Evolutionary conservation across 208 protist genomes (phyloP).

Genomic region (Acanthamoeba healyi): DNA sequence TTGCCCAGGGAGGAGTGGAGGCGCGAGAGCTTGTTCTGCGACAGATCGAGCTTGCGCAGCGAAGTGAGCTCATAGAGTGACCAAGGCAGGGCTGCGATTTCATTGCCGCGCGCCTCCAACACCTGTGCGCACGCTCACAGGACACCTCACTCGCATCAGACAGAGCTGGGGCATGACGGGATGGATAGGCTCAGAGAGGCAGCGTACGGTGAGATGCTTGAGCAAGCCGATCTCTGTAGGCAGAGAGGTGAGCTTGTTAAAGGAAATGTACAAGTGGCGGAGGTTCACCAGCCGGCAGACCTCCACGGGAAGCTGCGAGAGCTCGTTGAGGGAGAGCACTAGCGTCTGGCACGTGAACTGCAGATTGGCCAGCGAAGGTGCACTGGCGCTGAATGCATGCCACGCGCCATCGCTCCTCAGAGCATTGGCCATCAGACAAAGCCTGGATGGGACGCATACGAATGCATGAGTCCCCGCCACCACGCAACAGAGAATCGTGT

Average conservation of each 20-base stretch:
- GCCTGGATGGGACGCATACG: background rate
- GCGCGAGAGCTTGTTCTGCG: conserved; percentile 3
- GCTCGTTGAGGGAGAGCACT: conserved; percentile 29
- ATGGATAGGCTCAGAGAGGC: background rate
- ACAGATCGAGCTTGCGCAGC: background rate
- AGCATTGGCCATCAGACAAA: background rate
- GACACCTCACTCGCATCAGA: too few species aligned
- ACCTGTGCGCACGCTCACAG: background rate
- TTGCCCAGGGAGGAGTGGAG: conserved; percentile 34
- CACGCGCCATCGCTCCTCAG: background rate
- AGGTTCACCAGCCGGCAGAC: conserved; percentile 8
- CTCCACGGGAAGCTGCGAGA: background rate
- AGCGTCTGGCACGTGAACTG: conserved; percentile 38
- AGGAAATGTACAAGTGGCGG: conserved; percentile 11
- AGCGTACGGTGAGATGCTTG: conserved; percentile 10
- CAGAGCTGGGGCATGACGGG: too few species aligned
- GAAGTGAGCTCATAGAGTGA: background rate
- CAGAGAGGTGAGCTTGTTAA: conserved; percentile 11
- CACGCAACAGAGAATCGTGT: too few species aligned
- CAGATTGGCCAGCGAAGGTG: background rate
- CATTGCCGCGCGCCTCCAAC: conserved; percentile 10
- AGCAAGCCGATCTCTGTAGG: conserved; percentile 1
- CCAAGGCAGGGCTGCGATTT: background rate
- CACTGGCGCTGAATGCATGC: background rate
- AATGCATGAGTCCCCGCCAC: background rate